These are phyloP conservation scores for Gracilaria domingensis DNA, from an alignment of 23 red algal species.

Conservation along the genomic window DNA sequence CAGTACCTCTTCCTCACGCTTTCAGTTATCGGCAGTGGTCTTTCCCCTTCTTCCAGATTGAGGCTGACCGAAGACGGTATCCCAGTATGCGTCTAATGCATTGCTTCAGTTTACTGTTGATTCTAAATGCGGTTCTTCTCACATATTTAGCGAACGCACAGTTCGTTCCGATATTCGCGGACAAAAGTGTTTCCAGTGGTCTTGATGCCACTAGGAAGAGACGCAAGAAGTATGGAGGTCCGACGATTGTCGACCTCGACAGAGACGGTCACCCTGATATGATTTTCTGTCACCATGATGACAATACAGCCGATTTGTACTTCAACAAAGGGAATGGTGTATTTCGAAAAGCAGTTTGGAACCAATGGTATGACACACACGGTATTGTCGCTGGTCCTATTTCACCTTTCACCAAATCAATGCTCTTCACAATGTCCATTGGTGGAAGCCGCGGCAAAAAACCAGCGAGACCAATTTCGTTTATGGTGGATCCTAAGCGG, in stretches of 20 bases:
- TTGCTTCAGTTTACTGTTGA: not conserved
- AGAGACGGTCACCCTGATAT: constrained; percentile 69
- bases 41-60: not conserved
- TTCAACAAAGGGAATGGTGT: no score
- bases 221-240: no score
- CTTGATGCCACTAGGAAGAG: no score
- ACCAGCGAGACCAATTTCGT: constrained; percentile 8
- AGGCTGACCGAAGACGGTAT: not conserved
- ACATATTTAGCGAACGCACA: no score
- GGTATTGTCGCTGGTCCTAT: not conserved
- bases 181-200: no score
- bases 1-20: no score
- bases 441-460: no score
- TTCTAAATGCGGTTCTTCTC: not conserved
- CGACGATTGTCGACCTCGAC: constrained; percentile 70
- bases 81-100: not conserved
- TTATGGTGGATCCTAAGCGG: constrained; percentile 19
- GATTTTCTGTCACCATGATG: constrained; percentile 57
- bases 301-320: no score
- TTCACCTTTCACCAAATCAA: not conserved
- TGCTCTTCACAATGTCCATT: no score
- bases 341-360: no score
- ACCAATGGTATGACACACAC: constrained; percentile 29
- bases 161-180: no score
- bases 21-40: not conserved